phyloP scores from a whole-genome alignment of 2,329 filamentous ascomycete species.

The Xylaria sp. region DNA sequence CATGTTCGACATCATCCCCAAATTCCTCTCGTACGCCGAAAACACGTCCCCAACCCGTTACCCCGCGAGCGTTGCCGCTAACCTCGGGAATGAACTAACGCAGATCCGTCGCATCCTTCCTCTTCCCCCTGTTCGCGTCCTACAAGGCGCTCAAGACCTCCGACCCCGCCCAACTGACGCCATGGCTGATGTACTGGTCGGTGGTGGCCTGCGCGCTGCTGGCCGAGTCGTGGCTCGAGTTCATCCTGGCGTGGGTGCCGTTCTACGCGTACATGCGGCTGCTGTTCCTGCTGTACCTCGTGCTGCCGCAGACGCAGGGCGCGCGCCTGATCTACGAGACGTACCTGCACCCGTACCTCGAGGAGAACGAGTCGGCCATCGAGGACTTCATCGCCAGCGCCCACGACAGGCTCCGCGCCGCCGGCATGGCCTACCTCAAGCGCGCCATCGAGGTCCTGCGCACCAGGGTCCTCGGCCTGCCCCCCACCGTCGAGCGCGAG shows the following conservation, averaged over 20 bases:
- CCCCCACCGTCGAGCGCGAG: slow-evolving; percentile 52
- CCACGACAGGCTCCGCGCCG: slow-evolving; percentile 76
- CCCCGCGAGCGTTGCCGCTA: slow-evolving; percentile 5
- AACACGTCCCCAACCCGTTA: neutral
- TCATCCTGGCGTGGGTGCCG: slow-evolving; percentile 87
- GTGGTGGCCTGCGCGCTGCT: slow-evolving; percentile 81
- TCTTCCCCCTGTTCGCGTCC: slow-evolving; percentile 94
- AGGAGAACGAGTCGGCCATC: slow-evolving; percentile 84
- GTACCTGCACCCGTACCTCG: slow-evolving; percentile 85
- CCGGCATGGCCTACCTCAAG: slow-evolving; percentile 77
- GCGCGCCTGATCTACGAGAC: slow-evolving; percentile 82
- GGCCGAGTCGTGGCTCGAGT: slow-evolving; percentile 84
- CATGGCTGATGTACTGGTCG: slow-evolving; percentile 99
- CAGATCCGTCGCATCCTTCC: slow-evolving; percentile 83
- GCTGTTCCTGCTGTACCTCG: slow-evolving; percentile 86
- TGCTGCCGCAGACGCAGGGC: slow-evolving; percentile 96
- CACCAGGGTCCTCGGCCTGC: slow-evolving; percentile 77
- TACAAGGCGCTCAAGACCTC: slow-evolving; percentile 96
- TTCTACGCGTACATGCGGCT: slow-evolving; percentile 94
- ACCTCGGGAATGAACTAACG: neutral
- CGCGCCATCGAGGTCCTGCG: slow-evolving; percentile 71
- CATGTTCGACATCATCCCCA: slow-evolving; percentile 69
- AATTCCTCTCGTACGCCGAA: slow-evolving; percentile 63
- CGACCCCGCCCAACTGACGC: slow-evolving; percentile 84
- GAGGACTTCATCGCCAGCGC: slow-evolving; percentile 84